Percentiles rank a stretch among this genome's conserved stretches.
These are phyloP conservation scores for Teunomyces pallodes DNA, from an alignment of 805 yeast species.

Conservation along the genomic window DNA sequence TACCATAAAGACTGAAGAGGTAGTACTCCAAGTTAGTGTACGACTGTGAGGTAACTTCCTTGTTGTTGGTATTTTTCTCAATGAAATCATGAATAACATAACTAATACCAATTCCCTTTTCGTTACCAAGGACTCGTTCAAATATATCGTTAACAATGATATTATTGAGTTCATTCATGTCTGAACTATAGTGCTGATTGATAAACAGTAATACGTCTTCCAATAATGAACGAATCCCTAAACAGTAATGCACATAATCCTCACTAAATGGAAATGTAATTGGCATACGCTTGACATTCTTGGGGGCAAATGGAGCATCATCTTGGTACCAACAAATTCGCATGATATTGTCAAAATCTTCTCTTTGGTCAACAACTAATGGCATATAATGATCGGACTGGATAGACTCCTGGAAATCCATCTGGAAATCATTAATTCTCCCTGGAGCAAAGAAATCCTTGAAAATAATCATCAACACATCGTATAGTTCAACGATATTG, in stretches of 20 bases:
- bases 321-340: slow-evolving; percentile 68
- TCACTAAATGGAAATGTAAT: slow-evolving; percentile 77
- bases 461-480: slow-evolving; percentile 57
- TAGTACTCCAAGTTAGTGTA: slow-evolving; percentile 86
- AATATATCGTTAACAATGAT: slow-evolving; percentile 59
- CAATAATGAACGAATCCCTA: slow-evolving; percentile 65
- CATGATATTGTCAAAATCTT: slow-evolving; percentile 61
- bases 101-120: slow-evolving; percentile 54
- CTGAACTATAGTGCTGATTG: slow-evolving; percentile 61
- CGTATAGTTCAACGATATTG: slow-evolving; percentile 57
- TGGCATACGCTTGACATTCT: slow-evolving; percentile 51
- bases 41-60: slow-evolving; percentile 89
- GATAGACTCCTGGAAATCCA: slow-evolving; percentile 60
- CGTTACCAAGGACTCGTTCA: slow-evolving; percentile 62
- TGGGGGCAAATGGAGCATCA: slow-evolving; percentile 45
- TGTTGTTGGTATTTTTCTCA: slow-evolving; percentile 66
- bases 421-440: slow-evolving; percentile 52
- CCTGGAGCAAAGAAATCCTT: slow-evolving; percentile 56
- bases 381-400: slow-evolving; percentile 89
- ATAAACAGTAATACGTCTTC: slow-evolving; percentile 63
- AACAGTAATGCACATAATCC: slow-evolving; percentile 82
- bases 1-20: slow-evolving; percentile 67
- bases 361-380: slow-evolving; percentile 58
- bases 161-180: slow-evolving; percentile 53
- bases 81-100: slow-evolving; percentile 53